These are phyloP conservation scores for Suillus luteus DNA, from an alignment of 768 basidiomycete species.

Conservation along the genomic window DNA sequence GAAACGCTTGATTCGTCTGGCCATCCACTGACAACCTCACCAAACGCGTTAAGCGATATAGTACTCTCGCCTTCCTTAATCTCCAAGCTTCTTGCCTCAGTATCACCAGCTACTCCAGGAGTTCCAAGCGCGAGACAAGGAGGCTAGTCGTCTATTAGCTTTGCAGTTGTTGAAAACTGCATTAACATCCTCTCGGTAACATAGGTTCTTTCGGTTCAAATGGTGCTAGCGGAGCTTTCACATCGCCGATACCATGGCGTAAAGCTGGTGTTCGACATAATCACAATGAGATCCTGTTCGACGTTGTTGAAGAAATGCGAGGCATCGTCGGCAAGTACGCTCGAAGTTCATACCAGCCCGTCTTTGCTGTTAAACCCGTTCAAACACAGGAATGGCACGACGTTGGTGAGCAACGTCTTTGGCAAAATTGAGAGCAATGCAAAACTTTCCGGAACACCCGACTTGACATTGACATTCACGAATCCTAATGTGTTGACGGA, in stretches of 20 bases:
- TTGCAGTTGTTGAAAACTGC: not conserved
- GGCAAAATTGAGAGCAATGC: slow-evolving; percentile 80
- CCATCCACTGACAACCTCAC: slow-evolving; percentile 87
- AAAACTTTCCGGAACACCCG: slow-evolving; percentile 86
- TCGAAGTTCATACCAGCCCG: slow-evolving; percentile 6
- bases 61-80: slow-evolving; percentile 90
- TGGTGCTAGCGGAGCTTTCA: slow-evolving; percentile 56
- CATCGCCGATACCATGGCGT: slow-evolving; percentile 93
- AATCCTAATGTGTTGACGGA: slow-evolving; percentile 75
- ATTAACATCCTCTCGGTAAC: not conserved
- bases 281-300: slow-evolving; percentile 92
- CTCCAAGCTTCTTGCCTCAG: slow-evolving; percentile 58
- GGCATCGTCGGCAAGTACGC: slow-evolving; percentile 40
- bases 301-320: slow-evolving; percentile 80
- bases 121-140: slow-evolving; percentile 29
- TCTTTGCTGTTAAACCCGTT: not conserved
- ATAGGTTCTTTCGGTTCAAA: slow-evolving; percentile 37
- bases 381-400: slow-evolving; percentile 58
- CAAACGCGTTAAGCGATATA: slow-evolving; percentile 89
- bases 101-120: slow-evolving; percentile 29
- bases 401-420: slow-evolving; percentile 66
- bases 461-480: slow-evolving; percentile 74
- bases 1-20: slow-evolving; percentile 95
- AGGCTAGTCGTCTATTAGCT: slow-evolving; percentile 17
- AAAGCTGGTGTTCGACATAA: slow-evolving; percentile 80